A percentile compares a stretch with the other conserved stretches of the same genome.
These are phyloP conservation scores for Senna tora DNA, from an alignment of 306 rosid genomes.

Conservation along the genomic window DNA sequence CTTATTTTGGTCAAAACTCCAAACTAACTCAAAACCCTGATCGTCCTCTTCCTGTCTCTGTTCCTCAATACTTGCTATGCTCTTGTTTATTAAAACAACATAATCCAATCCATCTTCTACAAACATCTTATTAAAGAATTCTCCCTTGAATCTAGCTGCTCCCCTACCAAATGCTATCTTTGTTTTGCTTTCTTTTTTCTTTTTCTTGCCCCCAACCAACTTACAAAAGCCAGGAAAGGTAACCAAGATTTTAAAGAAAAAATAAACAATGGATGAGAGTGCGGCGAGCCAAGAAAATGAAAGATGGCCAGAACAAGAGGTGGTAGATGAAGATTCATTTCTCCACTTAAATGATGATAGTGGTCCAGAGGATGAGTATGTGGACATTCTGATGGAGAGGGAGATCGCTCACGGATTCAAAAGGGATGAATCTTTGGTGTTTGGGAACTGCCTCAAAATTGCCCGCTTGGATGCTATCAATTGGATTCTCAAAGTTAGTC, in stretches of 20 bases:
- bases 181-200: neutral
- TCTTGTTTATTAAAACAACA: no score
- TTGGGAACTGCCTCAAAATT: slow-evolving; percentile 36
- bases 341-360: slow-evolving; percentile 18
- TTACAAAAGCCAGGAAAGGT: neutral
- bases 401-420: slow-evolving; percentile 44
- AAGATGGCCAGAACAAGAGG: slow-evolving; percentile 29
- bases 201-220: neutral
- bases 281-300: slow-evolving; percentile 43
- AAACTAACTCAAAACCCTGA: no score
- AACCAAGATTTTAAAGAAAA: neutral
- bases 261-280: slow-evolving; percentile 35
- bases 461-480: slow-evolving; percentile 57
- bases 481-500: slow-evolving; percentile 61
- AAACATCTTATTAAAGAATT: no score
- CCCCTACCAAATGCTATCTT: slow-evolving; percentile 18
- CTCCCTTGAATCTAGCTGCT: neutral
- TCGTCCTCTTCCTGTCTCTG: no score
- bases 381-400: slow-evolving; percentile 42
- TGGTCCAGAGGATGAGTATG: slow-evolving; percentile 43
- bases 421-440: slow-evolving; percentile 33
- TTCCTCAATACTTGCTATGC: no score
- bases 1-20: neutral
- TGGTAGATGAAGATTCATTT: slow-evolving; percentile 32
- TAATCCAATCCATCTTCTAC: no score